phyloP scores from a whole-genome alignment of 1,284 basidiomycete genomes.

The Vanrija pseudolonga region DNA sequence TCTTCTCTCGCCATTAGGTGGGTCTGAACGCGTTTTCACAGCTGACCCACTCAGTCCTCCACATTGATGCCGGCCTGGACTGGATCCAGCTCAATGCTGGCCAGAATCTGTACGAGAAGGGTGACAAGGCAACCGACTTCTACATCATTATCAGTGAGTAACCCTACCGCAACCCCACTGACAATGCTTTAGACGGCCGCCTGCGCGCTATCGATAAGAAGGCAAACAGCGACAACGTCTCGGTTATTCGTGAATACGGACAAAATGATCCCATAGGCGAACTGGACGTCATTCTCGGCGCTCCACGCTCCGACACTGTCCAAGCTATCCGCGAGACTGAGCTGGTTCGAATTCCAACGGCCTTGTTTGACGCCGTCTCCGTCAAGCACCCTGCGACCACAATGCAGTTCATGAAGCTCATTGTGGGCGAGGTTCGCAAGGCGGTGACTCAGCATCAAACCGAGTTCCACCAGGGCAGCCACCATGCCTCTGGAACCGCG shows the following conservation, averaged over 20 bases:
- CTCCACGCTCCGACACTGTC: slow-evolving; percentile 80
- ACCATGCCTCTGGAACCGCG: slow-evolving; percentile 7
- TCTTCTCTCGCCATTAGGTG: slow-evolving; percentile 84
- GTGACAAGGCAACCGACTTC: slow-evolving; percentile 87
- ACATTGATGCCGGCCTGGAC: slow-evolving; percentile 95
- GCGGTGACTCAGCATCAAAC: slow-evolving; percentile 61
- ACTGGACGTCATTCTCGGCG: slow-evolving; percentile 94
- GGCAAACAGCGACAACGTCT: slow-evolving; percentile 61
- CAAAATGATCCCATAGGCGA: slow-evolving; percentile 72
- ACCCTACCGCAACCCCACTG: not conserved
- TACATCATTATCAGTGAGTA: slow-evolving; percentile 83
- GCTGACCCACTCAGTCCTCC: slow-evolving; percentile 62
- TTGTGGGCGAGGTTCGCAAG: slow-evolving; percentile 82
- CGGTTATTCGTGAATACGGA: slow-evolving; percentile 88
- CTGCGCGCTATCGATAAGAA: slow-evolving; percentile 69
- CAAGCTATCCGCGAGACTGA: slow-evolving; percentile 98
- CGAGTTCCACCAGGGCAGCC: not conserved
- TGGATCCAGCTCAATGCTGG: slow-evolving; percentile 98
- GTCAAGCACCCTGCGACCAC: slow-evolving; percentile 90
- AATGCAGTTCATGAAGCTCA: slow-evolving; percentile 89
- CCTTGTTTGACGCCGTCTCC: slow-evolving; percentile 94
- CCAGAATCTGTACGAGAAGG: slow-evolving; percentile 70
- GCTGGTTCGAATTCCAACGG: slow-evolving; percentile 94
- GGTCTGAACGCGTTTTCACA: slow-evolving; percentile 7
- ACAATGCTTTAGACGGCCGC: slow-evolving; percentile 61